A percentile compares a stretch with the other conserved stretches of the same genome.
Evolutionary conservation across 768 basidiomycete species (phyloP).

Genomic region (Heimioporus sp.): DNA sequence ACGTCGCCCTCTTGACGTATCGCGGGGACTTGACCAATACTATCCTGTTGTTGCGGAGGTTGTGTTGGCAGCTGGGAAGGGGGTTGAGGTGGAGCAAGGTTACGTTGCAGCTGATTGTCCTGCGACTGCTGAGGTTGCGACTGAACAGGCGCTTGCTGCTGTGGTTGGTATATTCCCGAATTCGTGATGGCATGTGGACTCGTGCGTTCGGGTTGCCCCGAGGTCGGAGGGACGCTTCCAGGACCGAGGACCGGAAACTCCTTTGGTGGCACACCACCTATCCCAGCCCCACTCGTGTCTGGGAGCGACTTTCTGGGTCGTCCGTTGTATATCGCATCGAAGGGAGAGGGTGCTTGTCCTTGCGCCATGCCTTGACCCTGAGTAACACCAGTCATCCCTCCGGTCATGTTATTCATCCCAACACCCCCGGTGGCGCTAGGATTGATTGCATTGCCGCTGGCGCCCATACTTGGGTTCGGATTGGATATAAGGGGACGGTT

Average conservation of each 20-base stretch:
- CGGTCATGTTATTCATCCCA: slow-evolving; percentile 10
- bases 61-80: slow-evolving; percentile 21
- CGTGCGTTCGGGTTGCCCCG: slow-evolving; percentile 52
- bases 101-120: slow-evolving; percentile 29
- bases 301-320: slow-evolving; percentile 80
- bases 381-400: slow-evolving; percentile 9
- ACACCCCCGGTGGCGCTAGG: slow-evolving; percentile 12
- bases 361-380: slow-evolving; percentile 21
- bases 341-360: slow-evolving; percentile 41
- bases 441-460: slow-evolving; percentile 18
- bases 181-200: slow-evolving; percentile 35
- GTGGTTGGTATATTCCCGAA: slow-evolving; percentile 42
- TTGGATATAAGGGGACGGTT: slow-evolving; percentile 73
- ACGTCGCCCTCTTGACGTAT: slow-evolving; percentile 16
- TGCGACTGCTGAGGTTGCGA: slow-evolving; percentile 28
- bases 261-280: slow-evolving; percentile 44
- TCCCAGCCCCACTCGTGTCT: slow-evolving; percentile 43
- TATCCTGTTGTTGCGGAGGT: slow-evolving; percentile 18
- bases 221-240: slow-evolving; percentile 45
- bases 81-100: slow-evolving; percentile 33
- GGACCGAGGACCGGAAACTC: slow-evolving; percentile 61
- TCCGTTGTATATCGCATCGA: slow-evolving; percentile 76
- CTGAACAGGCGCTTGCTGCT: slow-evolving; percentile 27
- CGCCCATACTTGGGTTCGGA: slow-evolving; percentile 32
- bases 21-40: slow-evolving; percentile 8